Base-by-base conservation (phyloP, 139 green algal species). In the Auxenochlorella pyrenoidosa region DNA sequence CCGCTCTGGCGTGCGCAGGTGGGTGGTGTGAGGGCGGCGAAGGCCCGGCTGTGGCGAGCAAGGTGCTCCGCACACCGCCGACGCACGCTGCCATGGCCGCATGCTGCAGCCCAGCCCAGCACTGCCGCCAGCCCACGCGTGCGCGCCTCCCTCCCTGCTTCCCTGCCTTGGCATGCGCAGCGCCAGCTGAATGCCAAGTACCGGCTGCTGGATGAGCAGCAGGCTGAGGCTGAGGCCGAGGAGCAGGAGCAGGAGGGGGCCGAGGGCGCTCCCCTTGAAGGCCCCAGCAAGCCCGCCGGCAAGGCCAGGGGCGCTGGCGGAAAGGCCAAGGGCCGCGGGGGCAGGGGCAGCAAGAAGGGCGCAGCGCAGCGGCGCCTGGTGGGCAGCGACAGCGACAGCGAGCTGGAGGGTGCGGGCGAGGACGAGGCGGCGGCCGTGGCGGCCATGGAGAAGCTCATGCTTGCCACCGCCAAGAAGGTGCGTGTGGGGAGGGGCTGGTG, bases 1-100 rank as follows among this genome's bases (percentile, higher is more conserved):
- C 87, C 87, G 54, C 71, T 90, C 32, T 90, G 87, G 87, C 38
- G 75, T 5, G 71, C 51, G 13, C 81, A 86, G 60, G 44, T 63
- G 44, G 30, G 76, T 6, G 2, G 12, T 24, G 13, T 22, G 2
- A 22, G 54, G 54, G 54, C 54, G 16, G 18, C 16, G 54, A 13
- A 13, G 16, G 15, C 15, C 12, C 54, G 2, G 47, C 47, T 63
- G 54, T 63, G 54, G 54, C 54, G 22, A 24, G 54, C 54, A 3
- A 28, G 54, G 15, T 28, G 54, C 54, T 2, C 54, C 18, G 16
- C 15, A 13, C 15, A 54, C 47, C 10, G 47, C 47, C 32, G 30
- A 8, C n/a, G n/a, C n/a, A n/a, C 40, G 66, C 30, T 73, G 28
- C 15, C 3, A 40, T 8, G 24, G n/a, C 6, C 68, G 4, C 63